Percentiles rank a stretch among this genome's conserved stretches.
Evolutionary conservation across 2,329 filamentous ascomycete species (phyloP).

Genomic region (Microcera coccophila): DNA sequence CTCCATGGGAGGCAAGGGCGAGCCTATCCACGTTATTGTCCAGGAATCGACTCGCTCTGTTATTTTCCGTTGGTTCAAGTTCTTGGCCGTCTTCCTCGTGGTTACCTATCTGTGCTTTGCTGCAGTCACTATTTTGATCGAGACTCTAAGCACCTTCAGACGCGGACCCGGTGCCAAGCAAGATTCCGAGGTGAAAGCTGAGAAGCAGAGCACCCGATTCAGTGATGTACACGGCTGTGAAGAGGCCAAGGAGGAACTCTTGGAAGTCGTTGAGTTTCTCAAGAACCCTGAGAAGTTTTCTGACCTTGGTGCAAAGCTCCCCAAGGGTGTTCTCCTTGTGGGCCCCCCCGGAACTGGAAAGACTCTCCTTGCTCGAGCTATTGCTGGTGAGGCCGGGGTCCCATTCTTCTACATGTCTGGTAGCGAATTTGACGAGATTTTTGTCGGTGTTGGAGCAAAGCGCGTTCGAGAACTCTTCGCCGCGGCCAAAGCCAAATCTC

Average conservation of each 20-base stretch:
- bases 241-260: slow-evolving; percentile 95
- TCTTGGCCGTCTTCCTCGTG: slow-evolving; percentile 73
- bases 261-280: slow-evolving; percentile 94
- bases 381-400: slow-evolving; percentile 93
- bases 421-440: slow-evolving; percentile 97
- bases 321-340: slow-evolving; percentile 92
- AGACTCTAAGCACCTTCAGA: slow-evolving; percentile 74
- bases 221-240: slow-evolving; percentile 94
- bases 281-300: slow-evolving; percentile 92
- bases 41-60: slow-evolving; percentile 78
- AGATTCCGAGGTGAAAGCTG: slow-evolving; percentile 82
- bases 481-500: slow-evolving; percentile 78
- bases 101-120: slow-evolving; percentile 76
- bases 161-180: slow-evolving; percentile 66
- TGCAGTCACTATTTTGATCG: slow-evolving; percentile 75
- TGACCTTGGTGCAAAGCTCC: slow-evolving; percentile 89
- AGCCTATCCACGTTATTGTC: slow-evolving; percentile 92
- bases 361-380: slow-evolving; percentile 88
- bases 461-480: slow-evolving; percentile 90
- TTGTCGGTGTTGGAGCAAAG: slow-evolving; percentile 94
- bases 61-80: slow-evolving; percentile 90
- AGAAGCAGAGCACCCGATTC: slow-evolving; percentile 89
- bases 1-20: slow-evolving; percentile 66
- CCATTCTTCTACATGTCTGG: slow-evolving; percentile 99
- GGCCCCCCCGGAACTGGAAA: slow-evolving; percentile 97